Percentiles rank a stretch among this genome's conserved stretches.
Evolutionary conservation across 106 monocot genomes (phyloP).

Genomic region (Cymbidium sinense): DNA sequence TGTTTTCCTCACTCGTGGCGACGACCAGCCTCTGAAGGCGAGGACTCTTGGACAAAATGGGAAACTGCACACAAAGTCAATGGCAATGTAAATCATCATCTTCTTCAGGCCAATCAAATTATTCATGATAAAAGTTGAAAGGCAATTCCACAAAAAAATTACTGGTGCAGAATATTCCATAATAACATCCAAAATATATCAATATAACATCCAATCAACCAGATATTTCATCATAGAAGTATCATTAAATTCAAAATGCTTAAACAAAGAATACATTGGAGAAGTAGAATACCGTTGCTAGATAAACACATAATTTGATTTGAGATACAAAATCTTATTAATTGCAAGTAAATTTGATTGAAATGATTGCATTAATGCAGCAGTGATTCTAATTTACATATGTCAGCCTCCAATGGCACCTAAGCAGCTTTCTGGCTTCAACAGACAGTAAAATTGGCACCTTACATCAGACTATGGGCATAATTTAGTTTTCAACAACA

Average conservation of each 20-base stretch:
- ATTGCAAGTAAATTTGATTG: neutral
- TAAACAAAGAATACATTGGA: neutral
- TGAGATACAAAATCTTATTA: neutral
- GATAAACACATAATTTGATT: neutral
- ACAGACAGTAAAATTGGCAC: neutral
- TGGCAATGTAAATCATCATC: neutral
- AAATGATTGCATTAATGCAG: neutral
- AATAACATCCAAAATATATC: neutral
- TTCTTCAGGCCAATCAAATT: neutral
- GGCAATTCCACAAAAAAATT: neutral
- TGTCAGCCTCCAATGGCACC: neutral
- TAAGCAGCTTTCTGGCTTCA: neutral
- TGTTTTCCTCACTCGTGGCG: conserved; percentile 25
- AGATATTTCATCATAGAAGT: neutral
- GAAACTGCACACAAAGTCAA: conserved; percentile 39
- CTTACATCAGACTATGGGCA: neutral
- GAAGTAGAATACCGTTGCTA: neutral
- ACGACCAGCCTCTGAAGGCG: conserved; percentile 43
- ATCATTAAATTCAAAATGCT: neutral
- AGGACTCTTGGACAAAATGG: conserved; percentile 68
- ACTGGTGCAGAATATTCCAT: neutral
- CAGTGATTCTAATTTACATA: neutral
- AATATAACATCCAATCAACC: too few species aligned
- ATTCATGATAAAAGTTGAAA: neutral
- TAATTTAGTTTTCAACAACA: neutral